Percentiles rank a stretch among this genome's conserved stretches.
Evolutionary conservation across 2,329 filamentous ascomycete genomes (phyloP).

Genomic region (Aspergillus aculeatinus): DNA sequence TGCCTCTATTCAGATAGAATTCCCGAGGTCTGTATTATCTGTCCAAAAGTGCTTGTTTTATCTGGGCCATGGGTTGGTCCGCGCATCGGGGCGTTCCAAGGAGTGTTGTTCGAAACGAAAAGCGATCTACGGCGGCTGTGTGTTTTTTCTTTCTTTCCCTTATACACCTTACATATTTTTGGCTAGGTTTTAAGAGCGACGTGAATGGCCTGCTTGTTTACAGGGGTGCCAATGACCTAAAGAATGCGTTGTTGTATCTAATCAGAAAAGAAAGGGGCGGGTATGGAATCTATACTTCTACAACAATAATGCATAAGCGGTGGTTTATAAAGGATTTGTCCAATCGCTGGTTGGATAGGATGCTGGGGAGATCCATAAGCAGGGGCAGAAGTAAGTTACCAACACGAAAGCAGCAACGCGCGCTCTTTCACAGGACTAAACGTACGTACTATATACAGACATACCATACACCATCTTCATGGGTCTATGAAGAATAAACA

Average conservation of each 20-base stretch:
- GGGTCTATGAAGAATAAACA: neutral
- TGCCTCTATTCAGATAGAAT: neutral
- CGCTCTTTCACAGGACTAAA: slow-evolving; percentile 1
- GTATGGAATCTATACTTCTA: neutral
- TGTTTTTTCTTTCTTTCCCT: neutral
- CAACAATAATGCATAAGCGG: neutral
- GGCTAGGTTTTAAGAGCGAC: neutral
- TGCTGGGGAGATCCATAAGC: neutral
- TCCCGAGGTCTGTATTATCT: neutral
- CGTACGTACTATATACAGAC: slow-evolving; percentile 6
- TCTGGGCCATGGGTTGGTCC: neutral
- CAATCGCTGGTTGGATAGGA: neutral
- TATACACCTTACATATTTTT: neutral
- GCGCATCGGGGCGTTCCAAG: neutral
- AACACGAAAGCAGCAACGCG: slow-evolving; percentile 1
- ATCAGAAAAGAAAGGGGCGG: neutral
- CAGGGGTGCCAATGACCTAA: neutral
- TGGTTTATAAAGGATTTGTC: neutral
- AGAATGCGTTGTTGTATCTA: neutral
- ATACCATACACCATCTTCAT: neutral
- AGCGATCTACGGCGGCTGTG: neutral
- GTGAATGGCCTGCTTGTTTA: neutral
- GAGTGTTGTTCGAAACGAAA: neutral
- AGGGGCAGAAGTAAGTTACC: neutral
- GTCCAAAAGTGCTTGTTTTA: neutral